These are phyloP conservation scores for Effrenium voratum DNA, from an alignment of 73 alveolate species.

Conservation along the genomic window DNA sequence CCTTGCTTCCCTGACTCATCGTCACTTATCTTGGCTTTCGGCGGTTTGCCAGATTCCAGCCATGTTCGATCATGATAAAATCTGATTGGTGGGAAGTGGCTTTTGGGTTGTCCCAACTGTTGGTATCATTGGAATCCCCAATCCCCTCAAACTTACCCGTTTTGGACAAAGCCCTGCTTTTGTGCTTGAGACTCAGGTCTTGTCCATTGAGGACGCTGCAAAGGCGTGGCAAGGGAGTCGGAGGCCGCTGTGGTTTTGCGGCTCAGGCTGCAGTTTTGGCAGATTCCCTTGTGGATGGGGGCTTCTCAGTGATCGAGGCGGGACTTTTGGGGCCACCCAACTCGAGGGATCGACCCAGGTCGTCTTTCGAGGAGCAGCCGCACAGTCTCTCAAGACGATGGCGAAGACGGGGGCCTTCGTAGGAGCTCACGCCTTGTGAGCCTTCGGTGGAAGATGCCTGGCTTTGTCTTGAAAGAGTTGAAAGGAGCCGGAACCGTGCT, in stretches of 20 bases:
- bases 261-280: constrained; percentile 30
- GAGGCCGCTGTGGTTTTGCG: neutral
- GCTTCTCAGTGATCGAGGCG: constrained; percentile 31
- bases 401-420: constrained; percentile 20
- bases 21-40: no score
- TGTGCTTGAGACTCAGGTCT: neutral
- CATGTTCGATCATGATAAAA: no score
- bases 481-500: constrained; percentile 51
- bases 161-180: neutral
- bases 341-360: neutral
- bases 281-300: constrained; percentile 26
- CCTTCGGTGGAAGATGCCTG: neutral
- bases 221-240: no score
- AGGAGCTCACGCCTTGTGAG: neutral
- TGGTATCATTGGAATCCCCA: neutral
- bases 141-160: neutral
- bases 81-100: neutral
- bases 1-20: no score
- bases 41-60: no score
- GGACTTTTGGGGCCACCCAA: neutral
- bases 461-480: neutral
- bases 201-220: neutral
- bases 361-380: neutral
- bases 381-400: neutral
- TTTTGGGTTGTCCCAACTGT: neutral